phyloP scores from a whole-genome alignment of 2,329 filamentous ascomycete genomes.

The Botryotinia globosa region DNA sequence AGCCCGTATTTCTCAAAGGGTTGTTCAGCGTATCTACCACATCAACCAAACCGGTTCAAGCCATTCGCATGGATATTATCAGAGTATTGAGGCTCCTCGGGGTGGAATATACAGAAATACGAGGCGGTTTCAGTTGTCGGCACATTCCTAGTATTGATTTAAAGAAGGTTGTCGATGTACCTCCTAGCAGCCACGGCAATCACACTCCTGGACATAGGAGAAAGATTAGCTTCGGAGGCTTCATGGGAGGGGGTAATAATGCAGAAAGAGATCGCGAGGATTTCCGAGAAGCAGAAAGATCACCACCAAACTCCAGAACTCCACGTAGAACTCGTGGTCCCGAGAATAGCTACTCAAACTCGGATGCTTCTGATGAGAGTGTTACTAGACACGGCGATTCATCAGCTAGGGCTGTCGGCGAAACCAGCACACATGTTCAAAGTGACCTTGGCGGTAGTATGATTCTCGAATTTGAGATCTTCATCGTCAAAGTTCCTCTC shows the following conservation, averaged over 20 bases:
- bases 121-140: conserved; percentile 86
- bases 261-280: conserved; percentile 68
- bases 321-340: conserved; percentile 41
- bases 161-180: conserved; percentile 64
- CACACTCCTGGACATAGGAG: conserved; percentile 62
- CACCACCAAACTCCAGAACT: conserved; percentile 49
- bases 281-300: conserved; percentile 57
- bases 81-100: conserved; percentile 82
- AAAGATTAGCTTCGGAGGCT: conserved; percentile 80
- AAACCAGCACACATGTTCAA: conserved; percentile 89
- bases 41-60: conserved; percentile 80
- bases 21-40: conserved; percentile 97
- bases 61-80: conserved; percentile 87
- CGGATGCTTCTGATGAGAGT: conserved; percentile 81
- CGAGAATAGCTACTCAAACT: conserved; percentile 78
- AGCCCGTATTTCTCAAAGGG: conserved; percentile 93
- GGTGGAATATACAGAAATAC: conserved; percentile 90
- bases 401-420: conserved; percentile 65
- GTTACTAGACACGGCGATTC: conserved; percentile 54
- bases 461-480: conserved; percentile 87
- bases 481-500: conserved; percentile 95
- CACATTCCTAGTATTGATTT: conserved; percentile 88
- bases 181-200: conserved; percentile 51
- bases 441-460: conserved; percentile 83
- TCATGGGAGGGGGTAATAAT: conserved; percentile 51